Conservation (phyloP, 2,329 filamentous ascomycete genomes). For the Pseudocercospora cruenta region DNA sequence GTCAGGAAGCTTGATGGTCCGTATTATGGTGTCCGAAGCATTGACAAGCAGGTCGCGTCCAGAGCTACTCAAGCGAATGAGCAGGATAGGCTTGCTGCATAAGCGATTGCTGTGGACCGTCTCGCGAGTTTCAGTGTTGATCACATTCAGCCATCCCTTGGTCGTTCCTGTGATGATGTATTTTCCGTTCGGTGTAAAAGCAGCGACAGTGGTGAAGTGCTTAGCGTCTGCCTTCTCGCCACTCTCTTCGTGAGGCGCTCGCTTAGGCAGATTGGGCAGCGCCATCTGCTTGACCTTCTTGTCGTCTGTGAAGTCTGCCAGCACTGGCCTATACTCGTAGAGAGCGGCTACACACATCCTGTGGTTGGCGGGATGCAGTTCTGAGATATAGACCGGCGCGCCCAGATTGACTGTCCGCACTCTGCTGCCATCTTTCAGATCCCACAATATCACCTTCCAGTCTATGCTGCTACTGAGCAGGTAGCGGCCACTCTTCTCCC, state of each 20-base stretch:
- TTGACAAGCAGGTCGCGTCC: slow-evolving; percentile 90
- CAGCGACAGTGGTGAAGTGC: slow-evolving; percentile 88
- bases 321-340: slow-evolving; percentile 87
- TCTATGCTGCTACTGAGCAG: slow-evolving; percentile 91
- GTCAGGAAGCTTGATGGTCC: slow-evolving; percentile 88
- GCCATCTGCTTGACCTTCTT: slow-evolving; percentile 68
- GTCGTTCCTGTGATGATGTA: slow-evolving; percentile 92
- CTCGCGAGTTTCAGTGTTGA: slow-evolving; percentile 77
- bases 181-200: slow-evolving; percentile 82
- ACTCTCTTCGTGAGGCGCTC: slow-evolving; percentile 68
- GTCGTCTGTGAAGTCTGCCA: slow-evolving; percentile 66
- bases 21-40: slow-evolving; percentile 90
- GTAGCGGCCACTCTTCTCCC: slow-evolving; percentile 90
- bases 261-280: slow-evolving; percentile 80
- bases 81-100: slow-evolving; percentile 84
- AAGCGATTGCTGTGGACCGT: slow-evolving; percentile 90
- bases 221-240: slow-evolving; percentile 93
- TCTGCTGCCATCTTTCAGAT: slow-evolving; percentile 72
- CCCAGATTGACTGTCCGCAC: slow-evolving; percentile 87
- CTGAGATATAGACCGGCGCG: slow-evolving; percentile 92
- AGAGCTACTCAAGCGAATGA: slow-evolving; percentile 79
- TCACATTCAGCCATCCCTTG: slow-evolving; percentile 95
- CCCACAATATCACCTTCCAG: slow-evolving; percentile 96
- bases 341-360: slow-evolving; percentile 86
- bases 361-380: slow-evolving; percentile 88